These are phyloP conservation scores for Baeospora myosura DNA, from an alignment of 1,284 basidiomycete species.

Conservation along the genomic window DNA sequence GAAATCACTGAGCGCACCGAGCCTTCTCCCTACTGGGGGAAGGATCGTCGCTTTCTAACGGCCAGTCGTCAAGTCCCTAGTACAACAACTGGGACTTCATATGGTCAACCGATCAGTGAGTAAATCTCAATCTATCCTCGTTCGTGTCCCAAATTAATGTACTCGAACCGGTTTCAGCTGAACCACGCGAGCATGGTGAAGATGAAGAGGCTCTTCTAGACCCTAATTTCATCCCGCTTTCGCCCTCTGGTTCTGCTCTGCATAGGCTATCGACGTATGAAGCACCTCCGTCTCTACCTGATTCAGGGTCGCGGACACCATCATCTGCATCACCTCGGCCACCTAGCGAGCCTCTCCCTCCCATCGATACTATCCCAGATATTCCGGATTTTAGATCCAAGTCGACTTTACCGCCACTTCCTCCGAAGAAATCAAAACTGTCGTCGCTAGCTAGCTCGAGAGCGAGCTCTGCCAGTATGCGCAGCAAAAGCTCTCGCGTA, in stretches of 20 bases:
- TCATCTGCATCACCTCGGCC: conserved; percentile 27
- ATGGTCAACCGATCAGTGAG: conserved; percentile 55
- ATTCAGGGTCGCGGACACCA: conserved; percentile 33
- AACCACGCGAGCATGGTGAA: conserved; percentile 4
- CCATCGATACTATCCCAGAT: conserved; percentile 45
- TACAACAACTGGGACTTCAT: conserved; percentile 47
- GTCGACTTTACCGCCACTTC: conserved; percentile 26
- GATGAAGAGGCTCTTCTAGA: conserved; percentile 25
- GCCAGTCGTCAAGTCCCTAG: conserved; percentile 32
- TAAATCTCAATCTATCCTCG: conserved; percentile 5
- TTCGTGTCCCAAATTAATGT: not conserved
- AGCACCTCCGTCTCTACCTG: conserved; percentile 44
- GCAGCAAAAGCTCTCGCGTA: conserved; percentile 35
- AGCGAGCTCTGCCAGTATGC: conserved; percentile 1
- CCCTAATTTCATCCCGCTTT: conserved; percentile 57
- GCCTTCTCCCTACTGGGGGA: conserved; percentile 38
- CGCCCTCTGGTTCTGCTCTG: conserved; percentile 65
- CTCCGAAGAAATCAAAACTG: conserved; percentile 51
- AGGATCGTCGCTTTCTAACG: conserved; percentile 28
- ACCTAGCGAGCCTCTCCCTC: conserved; percentile 35
- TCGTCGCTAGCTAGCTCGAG: conserved; percentile 50
- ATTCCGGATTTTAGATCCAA: conserved; percentile 49
- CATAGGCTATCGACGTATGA: conserved; percentile 58
- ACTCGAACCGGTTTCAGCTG: not conserved
- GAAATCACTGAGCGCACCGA: conserved; percentile 61